Base-by-base conservation (phyloP, 2,329 filamentous ascomycete species). In the Cercospora zeina region DNA sequence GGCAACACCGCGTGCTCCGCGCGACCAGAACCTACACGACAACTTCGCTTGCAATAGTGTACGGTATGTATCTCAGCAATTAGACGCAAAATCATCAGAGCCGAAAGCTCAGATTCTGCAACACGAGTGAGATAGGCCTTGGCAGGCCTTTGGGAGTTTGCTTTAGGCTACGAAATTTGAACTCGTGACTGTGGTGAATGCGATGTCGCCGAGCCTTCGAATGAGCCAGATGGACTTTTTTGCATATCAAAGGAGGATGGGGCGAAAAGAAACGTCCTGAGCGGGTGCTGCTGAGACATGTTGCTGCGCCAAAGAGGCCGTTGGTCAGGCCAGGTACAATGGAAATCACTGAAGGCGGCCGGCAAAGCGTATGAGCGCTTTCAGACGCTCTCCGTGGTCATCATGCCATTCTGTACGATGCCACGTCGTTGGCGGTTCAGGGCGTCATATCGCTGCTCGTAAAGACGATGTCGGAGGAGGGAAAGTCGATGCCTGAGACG, bases 51-150 rank as follows among this genome's bases (percentile, higher is more conserved):
- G 21, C 39, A 7, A 2, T 21, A 5, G 21, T 2, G 21, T 6
- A 45, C 57, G 62, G 45, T 19, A 60, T 68, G 67, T 68, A 65
- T 67, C 67, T 68, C 67, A 67, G 27, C 65, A 84, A 84, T 85
- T 90, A 88, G 90, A 93, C 90, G 89, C 90, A 92, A 88, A 85
- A 83, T 86, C 85, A 83, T 91, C 89, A 90, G 87, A 74, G 88
- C 87, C 79, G 79, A 27, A 77, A 27, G 86, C 87, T 89, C 83
- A 77, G 84, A 89, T 82, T 85, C 86, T 92, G 90, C 90, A 93
- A 93, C 90, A 93, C 90, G 89, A 91, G 86, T 87, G 89, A 91
- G 90, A 87, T 59, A 27, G 82, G 88, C 87, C 88, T 91, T 91
- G 89, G 89, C 87, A 90, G 88, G 87, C 89, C 83, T 82, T 87